Evolutionary conservation across 352 stramenopile species (phyloP).

Genomic region (Thraustochytrium sp.): DNA sequence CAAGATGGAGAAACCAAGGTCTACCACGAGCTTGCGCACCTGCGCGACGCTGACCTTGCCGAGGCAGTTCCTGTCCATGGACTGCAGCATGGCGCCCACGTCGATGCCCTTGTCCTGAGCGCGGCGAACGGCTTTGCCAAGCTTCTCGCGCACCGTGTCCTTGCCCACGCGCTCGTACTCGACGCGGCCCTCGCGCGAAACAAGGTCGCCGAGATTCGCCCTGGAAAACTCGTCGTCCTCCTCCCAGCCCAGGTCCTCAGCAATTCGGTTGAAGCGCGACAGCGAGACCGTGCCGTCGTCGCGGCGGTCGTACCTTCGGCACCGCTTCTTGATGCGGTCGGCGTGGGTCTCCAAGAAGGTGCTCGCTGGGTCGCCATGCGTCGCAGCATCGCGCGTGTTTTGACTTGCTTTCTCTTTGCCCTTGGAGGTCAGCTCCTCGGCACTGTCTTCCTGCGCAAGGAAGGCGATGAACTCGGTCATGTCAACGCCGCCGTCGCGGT

Average conservation of each 20-base stretch:
- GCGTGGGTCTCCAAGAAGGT: neutral
- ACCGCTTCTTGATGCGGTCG: slow-evolving; percentile 31
- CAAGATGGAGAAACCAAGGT: slow-evolving; percentile 20
- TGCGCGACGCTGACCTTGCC: neutral
- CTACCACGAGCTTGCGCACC: neutral
- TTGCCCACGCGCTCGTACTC: slow-evolving; percentile 19
- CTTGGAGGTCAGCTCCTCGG: too few relatives aligned
- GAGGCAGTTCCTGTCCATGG: neutral
- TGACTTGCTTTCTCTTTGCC: too few relatives aligned
- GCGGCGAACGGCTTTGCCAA: neutral
- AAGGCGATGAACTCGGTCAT: slow-evolving; percentile 63
- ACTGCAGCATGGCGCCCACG: neutral
- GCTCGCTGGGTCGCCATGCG: slow-evolving; percentile 49
- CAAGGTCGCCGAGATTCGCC: neutral
- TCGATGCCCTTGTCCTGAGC: neutral
- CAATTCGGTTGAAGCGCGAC: slow-evolving; percentile 12
- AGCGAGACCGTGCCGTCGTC: slow-evolving; percentile 37
- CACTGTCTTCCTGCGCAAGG: slow-evolving; percentile 38
- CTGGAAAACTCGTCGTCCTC: neutral
- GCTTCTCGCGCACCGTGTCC: neutral
- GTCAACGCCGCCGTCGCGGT: slow-evolving; percentile 63
- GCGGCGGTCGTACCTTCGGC: slow-evolving; percentile 30
- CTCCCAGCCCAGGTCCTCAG: slow-evolving; percentile 5
- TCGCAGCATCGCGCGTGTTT: too few relatives aligned
- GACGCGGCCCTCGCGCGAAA: neutral